Base-by-base conservation (phyloP, 2,329 filamentous ascomycete species). In the Phoma sp. region DNA sequence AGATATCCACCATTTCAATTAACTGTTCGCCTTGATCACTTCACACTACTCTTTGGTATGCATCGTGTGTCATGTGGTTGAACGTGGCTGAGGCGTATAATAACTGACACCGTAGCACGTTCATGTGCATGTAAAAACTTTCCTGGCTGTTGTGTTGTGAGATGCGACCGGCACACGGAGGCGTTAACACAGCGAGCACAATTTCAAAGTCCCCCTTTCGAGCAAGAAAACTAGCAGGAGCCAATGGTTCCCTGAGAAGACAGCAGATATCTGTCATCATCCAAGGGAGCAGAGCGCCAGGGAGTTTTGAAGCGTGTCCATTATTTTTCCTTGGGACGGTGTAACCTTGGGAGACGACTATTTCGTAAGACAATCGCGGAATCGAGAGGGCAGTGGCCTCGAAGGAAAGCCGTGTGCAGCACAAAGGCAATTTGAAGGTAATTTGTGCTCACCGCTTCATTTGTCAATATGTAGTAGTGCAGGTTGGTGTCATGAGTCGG, bases 251-350 rank as follows among this genome's bases (percentile, higher is more conserved):
- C 39, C 47, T 21, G 32, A 33, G 22, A 10, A 24, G 17, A 22
- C 5, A 40, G n/a, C 35, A 12, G 24, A 2, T 3, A 35, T n/a
- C 17, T 35, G 24, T 43, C 22, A 22, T 37, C 33, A 31, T 24
- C 15, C 46, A 53, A 55, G 49, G 51, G 58, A 55, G 44, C 40
- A 36, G 21, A 25, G 19, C 24, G 41, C 48, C 31, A 57, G 56
- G 43, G 15, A 43, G 36, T 13, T 46, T 43, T 46, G 55, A 55
- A 50, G 52, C 44, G 57, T 53, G 47, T 41, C 43, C 31, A 32
- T 55, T 44, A 51, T 57, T 48, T 47, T 52, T 27, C 40, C 31
- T 43, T 45, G 39, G 50, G 41, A 44, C 29, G 27, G 62, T 64
- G 55, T 57, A 40, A 61, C 62, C 43, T 38, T 40, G 31, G 29